Base-by-base conservation (phyloP, 352 stramenopile genomes). In the Pythium dissimile region DNA sequence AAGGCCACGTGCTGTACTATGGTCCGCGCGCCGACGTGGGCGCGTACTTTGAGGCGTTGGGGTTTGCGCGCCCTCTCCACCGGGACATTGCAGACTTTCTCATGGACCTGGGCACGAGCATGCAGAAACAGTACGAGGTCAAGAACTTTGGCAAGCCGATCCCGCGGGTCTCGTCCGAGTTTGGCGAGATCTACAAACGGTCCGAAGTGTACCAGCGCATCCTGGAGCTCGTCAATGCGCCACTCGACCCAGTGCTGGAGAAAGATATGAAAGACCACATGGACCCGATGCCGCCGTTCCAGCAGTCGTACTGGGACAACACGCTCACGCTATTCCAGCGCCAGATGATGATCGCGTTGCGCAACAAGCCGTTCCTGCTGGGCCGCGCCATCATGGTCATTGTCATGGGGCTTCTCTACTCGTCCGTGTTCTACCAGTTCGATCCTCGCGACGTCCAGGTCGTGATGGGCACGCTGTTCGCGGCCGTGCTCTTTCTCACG, bases 31-130 rank as follows among this genome's bases (percentile, higher is more conserved):
- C 82, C 66, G 21, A 68, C 52, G 77, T 67, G 1, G 51, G 79
- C 18, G 62, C 65, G 31, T 96, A 97, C 55, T 97, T 98, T 62
- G 67, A 75, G 20, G 58, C 44, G 20, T 52, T 96, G 13, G 88
- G 86, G 11, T 89, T 87, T 50, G n/a, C 52, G 20, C 80, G 75
- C 43, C 77, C 79, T n/a, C 59, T 62, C n/a, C 44, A 51, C 23
- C 84, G 82, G 56, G 92, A 98, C 62, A 59, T 92, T n/a, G 92
- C 89, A 20, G 94, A 98, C 65, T 98, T 96, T 66, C 67, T 98
- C 51, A 76, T 93, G 45, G 82, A 80, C 38, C 49, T 85, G 3
- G 70, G 68, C 6, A 83, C 75, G 11, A 23, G 55, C 3, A 69
- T 76, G 49, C 72, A 81, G 38, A 5, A 34, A 6, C 35, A 49